phyloP scores from a whole-genome alignment of 768 basidiomycete species.

The Leccinellum luteum region DNA sequence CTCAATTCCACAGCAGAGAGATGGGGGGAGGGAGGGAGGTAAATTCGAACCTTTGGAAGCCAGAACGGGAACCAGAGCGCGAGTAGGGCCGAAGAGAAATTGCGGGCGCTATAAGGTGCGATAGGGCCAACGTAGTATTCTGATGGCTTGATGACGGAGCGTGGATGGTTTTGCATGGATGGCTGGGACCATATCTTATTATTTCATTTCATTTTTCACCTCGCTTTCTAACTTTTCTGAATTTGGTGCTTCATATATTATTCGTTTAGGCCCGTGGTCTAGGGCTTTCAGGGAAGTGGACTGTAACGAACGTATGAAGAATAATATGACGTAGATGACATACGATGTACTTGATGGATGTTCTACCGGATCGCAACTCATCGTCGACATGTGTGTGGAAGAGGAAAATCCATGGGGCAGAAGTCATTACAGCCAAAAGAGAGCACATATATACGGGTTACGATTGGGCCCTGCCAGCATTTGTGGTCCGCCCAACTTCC shows the following conservation, averaged over 20 bases:
- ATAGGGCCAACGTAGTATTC: neutral
- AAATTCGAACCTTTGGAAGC: neutral
- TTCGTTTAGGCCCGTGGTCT: neutral
- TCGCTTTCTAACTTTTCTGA: neutral
- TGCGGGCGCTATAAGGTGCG: neutral
- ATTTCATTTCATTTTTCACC: neutral
- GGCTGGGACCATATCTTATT: constrained; percentile 3
- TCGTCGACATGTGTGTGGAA: neutral
- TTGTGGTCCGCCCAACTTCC: no score
- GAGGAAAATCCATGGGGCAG: neutral
- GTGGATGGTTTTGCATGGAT: neutral
- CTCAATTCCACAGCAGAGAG: neutral
- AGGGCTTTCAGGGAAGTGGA: neutral
- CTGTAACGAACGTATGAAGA: neutral
- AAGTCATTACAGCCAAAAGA: no score
- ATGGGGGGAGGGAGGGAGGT: neutral
- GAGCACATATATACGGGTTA: neutral
- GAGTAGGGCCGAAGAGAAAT: neutral
- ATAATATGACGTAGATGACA: neutral
- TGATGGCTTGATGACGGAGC: neutral
- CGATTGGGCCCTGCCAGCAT: neutral
- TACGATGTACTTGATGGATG: no score
- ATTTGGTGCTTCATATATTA: neutral
- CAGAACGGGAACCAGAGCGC: neutral
- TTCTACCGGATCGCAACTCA: neutral